Evolutionary conservation across 495 filamentous ascomycete species (phyloP), one percentile per base, ranked within the genome.

Genomic region (Entonaema liquescens): DNA sequence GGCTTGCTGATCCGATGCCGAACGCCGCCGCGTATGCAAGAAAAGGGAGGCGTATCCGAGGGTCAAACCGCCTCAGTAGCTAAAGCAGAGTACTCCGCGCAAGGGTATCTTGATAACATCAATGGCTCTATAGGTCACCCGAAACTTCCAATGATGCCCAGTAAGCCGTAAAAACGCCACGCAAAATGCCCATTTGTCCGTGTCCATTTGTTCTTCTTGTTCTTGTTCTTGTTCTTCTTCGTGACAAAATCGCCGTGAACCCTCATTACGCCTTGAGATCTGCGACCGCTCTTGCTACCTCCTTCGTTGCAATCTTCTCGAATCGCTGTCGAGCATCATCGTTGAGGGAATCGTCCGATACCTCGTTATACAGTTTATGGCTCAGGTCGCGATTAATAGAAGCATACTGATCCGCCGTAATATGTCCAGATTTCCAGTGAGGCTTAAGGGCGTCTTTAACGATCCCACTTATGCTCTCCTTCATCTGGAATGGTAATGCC

Each of bases 351-450:
- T 83, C 82, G 50, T 90, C 88, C 5, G 86, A 87, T 13, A 94
- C 88, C 38, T 88, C 87, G 40, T 96, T 91, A 76, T 98, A 98
- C n/a, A 98, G 80, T 79, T 87, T 90, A 17, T 92, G 87, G 13
- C 91, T 95, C 26, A 97, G 88, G 36, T 88, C 89, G 50, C 93
- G 88, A 76, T 97, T 97, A 80, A 97, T 94, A 50, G 89, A 87
- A 5, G 90, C 94, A 80, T 92, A 98, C 77, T 97, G 90, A 42
- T 96, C 90, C 71, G 92, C 89, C 33, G 89, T 89, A 9, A 97
- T 81, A 49, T 88, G 82, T 61, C 88, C 88, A 12, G 88, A 87
- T 67, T 91, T 82, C 84, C 83, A 96, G 68, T 91, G 87, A 21
- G 94, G 92, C 59, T 91, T 91, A 21, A 97, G 83, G 0, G 90